phyloP scores from a whole-genome alignment of 441 rosid species.

The Aquilaria agallochum region DNA sequence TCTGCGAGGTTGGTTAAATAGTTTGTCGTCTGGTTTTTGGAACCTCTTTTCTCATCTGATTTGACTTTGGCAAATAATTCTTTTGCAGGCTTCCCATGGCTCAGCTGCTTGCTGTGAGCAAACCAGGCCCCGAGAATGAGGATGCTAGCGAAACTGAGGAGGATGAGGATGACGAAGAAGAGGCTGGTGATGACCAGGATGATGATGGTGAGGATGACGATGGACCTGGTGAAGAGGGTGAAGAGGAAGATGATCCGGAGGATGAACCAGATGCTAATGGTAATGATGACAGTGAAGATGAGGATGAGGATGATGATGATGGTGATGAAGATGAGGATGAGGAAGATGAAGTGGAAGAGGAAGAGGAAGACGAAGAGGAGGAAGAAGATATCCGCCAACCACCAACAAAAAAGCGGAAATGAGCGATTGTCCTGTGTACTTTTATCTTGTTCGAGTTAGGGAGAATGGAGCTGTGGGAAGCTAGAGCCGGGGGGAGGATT shows the following conservation, averaged over 20 bases:
- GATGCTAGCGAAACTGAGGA: conserved; percentile 52
- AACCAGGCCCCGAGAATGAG: conserved; percentile 38
- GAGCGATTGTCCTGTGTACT: conserved; percentile 16
- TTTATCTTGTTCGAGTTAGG: conserved; percentile 16
- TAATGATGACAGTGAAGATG: conserved; percentile 37
- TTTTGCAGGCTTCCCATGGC: conserved; percentile 36
- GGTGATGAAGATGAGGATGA: conserved; percentile 21
- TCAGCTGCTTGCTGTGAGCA: conserved; percentile 30
- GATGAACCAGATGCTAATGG: conserved; percentile 44
- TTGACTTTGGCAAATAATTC: conserved; percentile 1
- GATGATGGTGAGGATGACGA: conserved; percentile 37
- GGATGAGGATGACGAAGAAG: conserved; percentile 32
- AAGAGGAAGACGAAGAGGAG: conserved; percentile 30
- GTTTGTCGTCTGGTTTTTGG: conserved; percentile 7
- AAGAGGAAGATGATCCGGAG: conserved; percentile 35
- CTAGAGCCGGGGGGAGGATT: conserved; percentile 15
- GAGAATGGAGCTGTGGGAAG: conserved; percentile 17
- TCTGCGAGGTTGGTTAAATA: conserved; percentile 30
- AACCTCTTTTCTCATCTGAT: conserved; percentile 2
- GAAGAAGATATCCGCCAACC: conserved; percentile 53
- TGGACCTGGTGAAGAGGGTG: conserved; percentile 35
- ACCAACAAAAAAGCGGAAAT: conserved; percentile 54
- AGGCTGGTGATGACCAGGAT: conserved; percentile 27
- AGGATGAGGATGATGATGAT: conserved; percentile 33
- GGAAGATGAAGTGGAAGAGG: conserved; percentile 11